Conservation (phyloP, 2,329 filamentous ascomycete species). For the Elsinoe arachidis region DNA sequence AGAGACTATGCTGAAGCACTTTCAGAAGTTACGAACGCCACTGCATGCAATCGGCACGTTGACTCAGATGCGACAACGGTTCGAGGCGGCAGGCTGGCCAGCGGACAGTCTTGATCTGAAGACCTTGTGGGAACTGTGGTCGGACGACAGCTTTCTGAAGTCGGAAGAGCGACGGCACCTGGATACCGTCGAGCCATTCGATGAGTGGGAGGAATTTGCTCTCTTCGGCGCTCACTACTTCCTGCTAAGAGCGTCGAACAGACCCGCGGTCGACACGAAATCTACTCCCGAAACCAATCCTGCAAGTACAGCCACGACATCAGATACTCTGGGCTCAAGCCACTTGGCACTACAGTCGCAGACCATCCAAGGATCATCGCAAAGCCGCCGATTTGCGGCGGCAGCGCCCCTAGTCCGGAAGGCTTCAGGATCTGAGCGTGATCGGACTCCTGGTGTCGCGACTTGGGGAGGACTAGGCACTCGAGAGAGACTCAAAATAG, state of each 20-base stretch:
- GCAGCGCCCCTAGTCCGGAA: neutral
- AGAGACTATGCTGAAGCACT: slow-evolving; percentile 74
- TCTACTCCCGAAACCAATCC: neutral
- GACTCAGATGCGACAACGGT: slow-evolving; percentile 59
- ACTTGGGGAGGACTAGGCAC: slow-evolving; percentile 37
- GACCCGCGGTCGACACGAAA: neutral
- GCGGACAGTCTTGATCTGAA: slow-evolving; percentile 45
- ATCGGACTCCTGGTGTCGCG: neutral
- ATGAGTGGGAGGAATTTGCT: slow-evolving; percentile 93
- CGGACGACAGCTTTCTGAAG: slow-evolving; percentile 56
- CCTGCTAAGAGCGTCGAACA: slow-evolving; percentile 56
- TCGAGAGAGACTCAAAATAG: slow-evolving; percentile 40
- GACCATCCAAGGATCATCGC: neutral
- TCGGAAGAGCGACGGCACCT: slow-evolving; percentile 51
- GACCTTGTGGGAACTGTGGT: slow-evolving; percentile 80
- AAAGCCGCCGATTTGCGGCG: slow-evolving; percentile 32
- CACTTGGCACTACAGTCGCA: neutral
- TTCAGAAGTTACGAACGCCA: slow-evolving; percentile 69
- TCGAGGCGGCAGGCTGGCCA: slow-evolving; percentile 59
- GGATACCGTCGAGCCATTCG: slow-evolving; percentile 71
- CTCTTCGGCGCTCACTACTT: slow-evolving; percentile 81
- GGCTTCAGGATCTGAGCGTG: neutral
- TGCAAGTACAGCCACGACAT: neutral
- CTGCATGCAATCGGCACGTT: slow-evolving; percentile 62
- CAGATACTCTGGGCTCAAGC: neutral